These are phyloP conservation scores for Soucietia sequanensis DNA, from an alignment of 805 yeast species.

Conservation along the genomic window DNA sequence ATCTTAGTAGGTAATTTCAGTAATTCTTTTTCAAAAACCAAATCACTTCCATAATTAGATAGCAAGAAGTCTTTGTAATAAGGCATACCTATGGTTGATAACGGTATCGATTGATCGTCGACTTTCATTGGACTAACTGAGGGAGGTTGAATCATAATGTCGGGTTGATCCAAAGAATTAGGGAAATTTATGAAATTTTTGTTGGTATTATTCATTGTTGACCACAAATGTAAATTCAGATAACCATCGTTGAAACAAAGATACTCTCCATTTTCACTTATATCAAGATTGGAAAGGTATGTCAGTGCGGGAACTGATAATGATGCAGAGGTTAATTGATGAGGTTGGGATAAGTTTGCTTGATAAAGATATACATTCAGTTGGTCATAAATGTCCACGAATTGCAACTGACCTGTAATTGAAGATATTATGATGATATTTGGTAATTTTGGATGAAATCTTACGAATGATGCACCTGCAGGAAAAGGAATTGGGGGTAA, in stretches of 20 bases:
- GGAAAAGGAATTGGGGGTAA: conserved; percentile 83
- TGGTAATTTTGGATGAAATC: conserved; percentile 84
- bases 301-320: conserved; percentile 6
- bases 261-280: conserved; percentile 74
- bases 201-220: conserved; percentile 35
- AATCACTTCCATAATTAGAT: conserved; percentile 75
- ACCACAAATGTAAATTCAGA: conserved; percentile 69
- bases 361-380: conserved; percentile 63
- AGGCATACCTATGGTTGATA: conserved; percentile 81
- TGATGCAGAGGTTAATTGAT: conserved; percentile 3
- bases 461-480: conserved; percentile 82
- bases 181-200: conserved; percentile 39
- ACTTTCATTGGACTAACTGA: conserved; percentile 14
- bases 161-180: conserved; percentile 53
- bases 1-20: conserved; percentile 60
- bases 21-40: conserved; percentile 54
- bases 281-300: conserved; percentile 48
- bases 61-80: conserved; percentile 73
- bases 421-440: conserved; percentile 75
- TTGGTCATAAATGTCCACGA: conserved; percentile 83
- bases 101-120: conserved; percentile 52
- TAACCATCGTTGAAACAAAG: conserved; percentile 66
- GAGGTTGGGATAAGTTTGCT: conserved; percentile 46
- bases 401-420: conserved; percentile 76
- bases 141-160: conserved; percentile 31